Base-by-base conservation (phyloP, 768 basidiomycete species). In the Flagelloscypha sp. region DNA sequence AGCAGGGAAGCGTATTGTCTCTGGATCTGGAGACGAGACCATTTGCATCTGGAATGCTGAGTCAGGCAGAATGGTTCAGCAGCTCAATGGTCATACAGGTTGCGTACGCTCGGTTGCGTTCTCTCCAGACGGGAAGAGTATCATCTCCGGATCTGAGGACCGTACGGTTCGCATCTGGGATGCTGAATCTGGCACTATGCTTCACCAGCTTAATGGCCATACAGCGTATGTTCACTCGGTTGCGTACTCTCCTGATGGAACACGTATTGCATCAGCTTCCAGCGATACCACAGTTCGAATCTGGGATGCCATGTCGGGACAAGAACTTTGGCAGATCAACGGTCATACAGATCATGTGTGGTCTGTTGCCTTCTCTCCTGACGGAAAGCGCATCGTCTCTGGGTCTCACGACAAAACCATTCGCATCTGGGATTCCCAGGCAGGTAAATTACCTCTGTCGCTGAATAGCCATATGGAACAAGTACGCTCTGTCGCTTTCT, bases 1-100 rank as follows among this genome's bases (percentile, higher is more conserved):
- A 16, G 62, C 69, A 46, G 63, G 63, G 4, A 55, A 52, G 23
- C 52, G 59, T 29, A 48, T 74, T 20, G 35, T 33, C 7, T 20
- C 42, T 19, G 42, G 42, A 3, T 43, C 33, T 19, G 11, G 21
- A 59, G 28, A 32, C 23, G 9, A 33, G 9, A 36, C 36, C 19
- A 32, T 48, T 6, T 31, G 35, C n/a, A 24, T 44, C 13, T 45
- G 38, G 42, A 24, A 37, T 33, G 33, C 19, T 24, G 21, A 18
- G 21, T 43, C 33, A n/a, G 43, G 43, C 5, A n/a, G 31, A 15
- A 2, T 12, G 24, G 24, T 10, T 7, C n/a, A 27, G n/a, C 15
- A 15, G 10, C 24, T 21, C 5, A 9, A 12, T 12, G 38, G 39
- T 1, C 33, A 40, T 27, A 20, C n/a, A 11, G 15, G 17, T 34